Base-by-base conservation (phyloP, 2,329 filamentous ascomycete species). In the Stemphylium beticola region DNA sequence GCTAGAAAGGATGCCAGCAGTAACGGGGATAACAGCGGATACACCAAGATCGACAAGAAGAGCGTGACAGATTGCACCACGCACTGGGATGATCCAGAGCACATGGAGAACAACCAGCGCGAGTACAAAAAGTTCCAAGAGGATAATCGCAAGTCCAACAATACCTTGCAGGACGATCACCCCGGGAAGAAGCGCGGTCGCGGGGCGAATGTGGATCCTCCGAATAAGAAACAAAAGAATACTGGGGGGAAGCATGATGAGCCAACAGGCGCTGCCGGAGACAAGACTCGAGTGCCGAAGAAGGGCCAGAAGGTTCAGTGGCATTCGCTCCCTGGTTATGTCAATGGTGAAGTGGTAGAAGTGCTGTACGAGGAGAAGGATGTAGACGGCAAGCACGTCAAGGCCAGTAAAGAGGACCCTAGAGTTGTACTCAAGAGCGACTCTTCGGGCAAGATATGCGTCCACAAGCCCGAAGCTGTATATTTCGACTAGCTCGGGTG, bases 391-490 rank as follows among this genome's bases (percentile, higher is more conserved):
- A 76, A 79, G 62, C 64, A 65, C 26, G 73, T 77, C 36, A 77
- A 79, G 62, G 77, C 68, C 1, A 76, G 70, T 37, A 73, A 77
- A 49, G 71, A 77, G 37, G 78, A 79, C 61, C 77, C 78, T 4
- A 72, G 72, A 58, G 65, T 80, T 39, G 76, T 80, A 15, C 55
- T 79, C 54, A 77, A 72, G 62, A 76, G 68, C 42, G 71, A 64
- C 9, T 68, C 64, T 43, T 74, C 71, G 33, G 76, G 75, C 10
- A 78, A 78, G 66, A 70, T 76, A 24, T 74, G 70, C 29, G 76
- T 79, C 44, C 77, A 79, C 47, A 79, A 79, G 66, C 74, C 77
- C 3, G 75, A 79, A 17, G 74, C 71, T 29, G 75, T 77, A 46
- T 78, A 74, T 55, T 79, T 78, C 55, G 77, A 77, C 41, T 76